Conservation (phyloP, 148 eudicot genomes). For the Euryodendron excelsum region DNA sequence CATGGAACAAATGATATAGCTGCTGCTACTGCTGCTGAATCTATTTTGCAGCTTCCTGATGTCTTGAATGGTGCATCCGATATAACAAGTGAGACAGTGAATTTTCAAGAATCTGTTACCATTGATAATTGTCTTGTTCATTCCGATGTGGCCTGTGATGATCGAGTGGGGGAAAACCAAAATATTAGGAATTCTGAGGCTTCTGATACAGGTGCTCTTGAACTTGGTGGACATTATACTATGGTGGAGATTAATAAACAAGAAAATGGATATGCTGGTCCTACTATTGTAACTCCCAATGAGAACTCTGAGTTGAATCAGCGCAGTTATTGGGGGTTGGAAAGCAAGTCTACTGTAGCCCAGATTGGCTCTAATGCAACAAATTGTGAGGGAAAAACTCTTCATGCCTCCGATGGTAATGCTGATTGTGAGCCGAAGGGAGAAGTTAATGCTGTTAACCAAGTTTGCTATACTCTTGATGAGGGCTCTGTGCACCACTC, state of each 20-base stretch:
- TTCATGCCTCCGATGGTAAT: conserved; percentile 1
- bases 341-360: not conserved
- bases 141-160: conserved; percentile 17
- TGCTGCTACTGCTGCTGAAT: conserved; percentile 8
- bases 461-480: not conserved
- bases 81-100: conserved; percentile 26
- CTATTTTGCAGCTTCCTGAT: conserved; percentile 3
- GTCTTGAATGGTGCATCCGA: conserved; percentile 24
- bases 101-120: conserved; percentile 25
- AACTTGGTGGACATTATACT: conserved; percentile 16
- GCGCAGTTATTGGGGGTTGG: not conserved
- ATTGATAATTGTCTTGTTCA: conserved; percentile 15
- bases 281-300: not conserved
- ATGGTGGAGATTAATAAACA: conserved; percentile 9
- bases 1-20: conserved; percentile 5
- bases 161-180: conserved; percentile 20
- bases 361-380: conserved; percentile 1
- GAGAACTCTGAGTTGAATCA: conserved; percentile 24
- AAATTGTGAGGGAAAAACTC: conserved; percentile 4
- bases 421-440: conserved; percentile 8
- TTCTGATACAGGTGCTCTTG: not conserved
- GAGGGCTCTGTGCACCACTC: not conserved
- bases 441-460: conserved; percentile 10
- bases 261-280: conserved; percentile 11
- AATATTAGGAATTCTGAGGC: conserved; percentile 6